Evolutionary conservation across 148 eudicot genomes (phyloP), one percentile per base, ranked within the genome.

Genomic region (Gaultheria prostrata): DNA sequence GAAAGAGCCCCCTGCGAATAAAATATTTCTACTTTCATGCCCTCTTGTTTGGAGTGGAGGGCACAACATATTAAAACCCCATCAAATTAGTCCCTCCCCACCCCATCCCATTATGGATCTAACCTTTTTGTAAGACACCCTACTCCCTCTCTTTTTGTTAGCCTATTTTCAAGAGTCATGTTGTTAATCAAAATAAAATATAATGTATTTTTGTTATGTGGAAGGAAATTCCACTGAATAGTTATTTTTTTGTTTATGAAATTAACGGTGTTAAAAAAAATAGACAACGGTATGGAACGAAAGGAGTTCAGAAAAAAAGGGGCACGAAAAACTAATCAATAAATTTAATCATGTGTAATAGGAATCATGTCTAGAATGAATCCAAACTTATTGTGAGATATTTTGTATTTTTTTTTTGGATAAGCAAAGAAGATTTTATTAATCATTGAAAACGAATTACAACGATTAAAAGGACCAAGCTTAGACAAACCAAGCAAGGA

Each of bases 21-120:
- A 63, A 72, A 72, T 72, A 84, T 75, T 17, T 11, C 46, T 14
- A 78, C 50, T 75, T 80, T 89, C 88, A 89, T 87, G 85, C 90
- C 87, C 79, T 88, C 43, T 65, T 91, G 97, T 89, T 92, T 88
- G 91, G 90, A 89, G 86, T 86, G 87, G 84, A 87, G 97, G 94
- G 90, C 87, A 89, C 97, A 90, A 82, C 85, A 39, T 7, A 72
- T 28, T 85, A 78, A 86, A 20, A 69, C 18, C 81, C 12, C 43
- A 45, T 54, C 79, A 70, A 70, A 13, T 33, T 72, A 72, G 46
- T 70, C 81, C 74, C 48, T 69, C 69, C 84, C 83, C 63, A 63
- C 70, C 70, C 70, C 3, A 24, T 24, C 70, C 70, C 24, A 63
- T 63, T 63, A 63, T 83, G 88, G 84, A 84, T 85, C 79, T 59